Base-by-base conservation (phyloP, 805 yeast species). In the Kodamaea lidongshanica region DNA sequence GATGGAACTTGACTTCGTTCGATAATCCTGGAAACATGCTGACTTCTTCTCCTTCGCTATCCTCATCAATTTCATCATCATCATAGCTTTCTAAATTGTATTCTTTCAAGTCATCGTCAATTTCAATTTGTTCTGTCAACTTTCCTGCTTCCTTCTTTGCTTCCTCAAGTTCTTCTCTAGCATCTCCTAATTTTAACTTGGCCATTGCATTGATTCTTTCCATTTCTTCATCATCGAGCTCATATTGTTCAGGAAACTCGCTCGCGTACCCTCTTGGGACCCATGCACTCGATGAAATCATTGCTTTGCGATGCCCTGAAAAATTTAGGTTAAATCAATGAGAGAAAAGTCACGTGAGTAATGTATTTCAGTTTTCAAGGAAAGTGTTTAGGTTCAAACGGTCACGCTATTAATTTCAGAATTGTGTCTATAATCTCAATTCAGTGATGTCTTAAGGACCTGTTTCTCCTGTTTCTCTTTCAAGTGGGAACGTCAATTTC, bases 231-330 rank as follows among this genome's bases (percentile, higher is more conserved):
- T 92, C 97, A 44, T 87, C 79, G 32, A 89, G 62, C 43, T 85
- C 95, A 47, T 86, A 87, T 50, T 81, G 74, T 47, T 77, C 85
- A 5, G 98, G 97, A 51, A 79, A 84, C 56, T 88, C 96, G 21
- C 94, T 74, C 16, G 98, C 94, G 56, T 70, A 82, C 4, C 98
- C 98, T 48, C 95, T 75, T 28, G 97, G 96, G 14, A 89, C 95
- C 97, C 98, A 92, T 30, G 79, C 65, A 28, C 92, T 78, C 16
- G 96, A 81, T 22, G 98, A 86, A 41, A 89, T 80, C 95, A 88
- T 87, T n/a, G n/a, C n/a, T n/a, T n/a, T n/a, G n/a, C n/a, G n/a
- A n/a, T n/a, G n/a, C n/a, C n/a, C n/a, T n/a, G n/a, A n/a, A n/a
- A n/a, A n/a, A n/a, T n/a, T n/a, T n/a, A n/a, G n/a, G n/a, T n/a